Percentiles rank a stretch among this genome's conserved stretches.
Evolutionary conservation across 306 rosid species (phyloP).

Genomic region (Castanea crenata): DNA sequence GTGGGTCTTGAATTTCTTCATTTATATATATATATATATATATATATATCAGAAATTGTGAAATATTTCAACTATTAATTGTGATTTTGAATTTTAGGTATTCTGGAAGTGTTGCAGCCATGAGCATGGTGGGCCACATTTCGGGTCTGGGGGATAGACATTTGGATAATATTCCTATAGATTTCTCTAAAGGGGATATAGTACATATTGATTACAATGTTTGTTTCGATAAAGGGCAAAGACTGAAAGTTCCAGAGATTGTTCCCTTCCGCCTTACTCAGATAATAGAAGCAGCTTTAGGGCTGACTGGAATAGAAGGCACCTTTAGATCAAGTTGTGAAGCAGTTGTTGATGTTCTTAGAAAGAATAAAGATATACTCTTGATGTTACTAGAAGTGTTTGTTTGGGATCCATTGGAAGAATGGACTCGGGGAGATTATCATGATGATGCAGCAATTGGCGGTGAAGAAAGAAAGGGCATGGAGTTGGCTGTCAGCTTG

Average conservation of each 20-base stretch:
- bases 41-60: not conserved
- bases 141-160: conserved; percentile 94
- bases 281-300: conserved; percentile 88
- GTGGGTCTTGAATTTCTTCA: not conserved
- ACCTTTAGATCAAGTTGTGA: conserved; percentile 94
- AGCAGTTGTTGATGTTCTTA: conserved; percentile 68
- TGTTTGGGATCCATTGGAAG: conserved; percentile 96
- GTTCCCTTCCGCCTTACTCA: conserved; percentile 98
- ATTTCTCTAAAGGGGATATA: conserved; percentile 84
- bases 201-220: conserved; percentile 95
- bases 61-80: conserved; percentile 12
- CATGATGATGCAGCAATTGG: conserved; percentile 97
- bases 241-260: conserved; percentile 90
- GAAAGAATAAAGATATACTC: conserved; percentile 87
- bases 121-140: conserved; percentile 97
- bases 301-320: conserved; percentile 91
- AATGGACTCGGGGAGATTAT: conserved; percentile 97
- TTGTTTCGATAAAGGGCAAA: conserved; percentile 91
- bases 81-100: conserved; percentile 53
- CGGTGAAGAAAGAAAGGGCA: conserved; percentile 97
- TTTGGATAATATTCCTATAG: conserved; percentile 88
- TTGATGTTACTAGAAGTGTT: conserved; percentile 89
- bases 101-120: conserved; percentile 92
- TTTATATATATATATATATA: not conserved
- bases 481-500: conserved; percentile 99